Percentiles rank a stretch among this genome's conserved stretches.
phyloP scores from a whole-genome alignment of 306 rosid genomes.

The Fagus crenata region DNA sequence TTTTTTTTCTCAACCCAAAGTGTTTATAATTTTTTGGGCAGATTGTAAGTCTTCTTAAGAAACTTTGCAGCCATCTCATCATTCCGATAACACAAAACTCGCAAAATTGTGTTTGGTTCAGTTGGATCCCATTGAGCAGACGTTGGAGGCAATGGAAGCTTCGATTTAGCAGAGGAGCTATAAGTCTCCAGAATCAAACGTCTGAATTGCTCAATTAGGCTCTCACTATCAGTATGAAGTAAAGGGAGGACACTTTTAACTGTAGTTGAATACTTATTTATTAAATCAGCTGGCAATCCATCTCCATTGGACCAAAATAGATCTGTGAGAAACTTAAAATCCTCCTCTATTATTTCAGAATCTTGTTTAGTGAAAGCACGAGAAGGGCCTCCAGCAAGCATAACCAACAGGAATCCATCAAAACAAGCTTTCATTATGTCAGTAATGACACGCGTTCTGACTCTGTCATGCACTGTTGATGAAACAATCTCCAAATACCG shows the following conservation, averaged over 20 bases:
- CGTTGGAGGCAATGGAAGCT: constrained; percentile 80
- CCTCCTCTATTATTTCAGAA: constrained; percentile 69
- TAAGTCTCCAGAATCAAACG: constrained; percentile 40
- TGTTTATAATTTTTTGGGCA: constrained; percentile 73
- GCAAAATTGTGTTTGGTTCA: constrained; percentile 83
- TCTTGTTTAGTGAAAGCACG: constrained; percentile 70
- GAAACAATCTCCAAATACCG: constrained; percentile 78
- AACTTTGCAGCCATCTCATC: constrained; percentile 90
- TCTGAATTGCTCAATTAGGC: constrained; percentile 69
- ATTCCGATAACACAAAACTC: constrained; percentile 78
- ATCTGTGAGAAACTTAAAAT: constrained; percentile 74
- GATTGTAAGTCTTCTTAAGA: constrained; percentile 82
- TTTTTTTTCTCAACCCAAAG: background rate
- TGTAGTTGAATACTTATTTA: constrained; percentile 56
- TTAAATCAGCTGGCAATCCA: constrained; percentile 79
- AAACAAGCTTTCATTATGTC: constrained; percentile 85
- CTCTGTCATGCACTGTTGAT: constrained; percentile 82
- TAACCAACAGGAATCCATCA: constrained; percentile 75
- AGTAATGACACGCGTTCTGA: constrained; percentile 79
- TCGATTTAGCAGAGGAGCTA: constrained; percentile 64
- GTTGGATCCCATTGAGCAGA: constrained; percentile 75
- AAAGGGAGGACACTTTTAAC: constrained; percentile 57
- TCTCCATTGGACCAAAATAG: constrained; percentile 97
- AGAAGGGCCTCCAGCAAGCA: constrained; percentile 91
- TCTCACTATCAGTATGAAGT: constrained; percentile 47